Evolutionary conservation across 352 stramenopile species (phyloP), one percentile per base, ranked within the genome.

Genomic region (Globisporangium cystogenes): DNA sequence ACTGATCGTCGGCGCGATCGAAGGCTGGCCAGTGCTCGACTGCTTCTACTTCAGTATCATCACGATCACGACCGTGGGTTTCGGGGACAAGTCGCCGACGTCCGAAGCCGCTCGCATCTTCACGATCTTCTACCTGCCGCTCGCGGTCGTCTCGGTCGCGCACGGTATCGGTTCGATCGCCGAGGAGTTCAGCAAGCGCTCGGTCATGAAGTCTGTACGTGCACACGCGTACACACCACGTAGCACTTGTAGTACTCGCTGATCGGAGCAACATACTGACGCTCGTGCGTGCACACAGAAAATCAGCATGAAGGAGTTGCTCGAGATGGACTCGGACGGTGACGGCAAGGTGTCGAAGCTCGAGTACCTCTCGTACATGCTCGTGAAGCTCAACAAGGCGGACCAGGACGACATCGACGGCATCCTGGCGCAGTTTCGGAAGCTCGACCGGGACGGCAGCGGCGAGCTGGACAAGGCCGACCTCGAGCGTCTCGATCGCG

Each of bases 11-110:
- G 74, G 76, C 4, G 68, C 60, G 2, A 84, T 86, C 43, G 76
- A 87, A 62, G 70, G 70, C 36, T 86, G 76, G 74, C 61, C 70
- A 4, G 24, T 84, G 5, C 63, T 97, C 20, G 90, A 97, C 72
- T 87, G 84, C 51, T 80, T 97, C 46, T 97, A 97, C 55, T 97
- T 96, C 67, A 82, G 76, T 15, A 61, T 96, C 47, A 89, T 97
- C 35, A 96, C 88, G 0, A 70, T 98, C 33, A 97, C 91, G 16
- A 97, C 83, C 7, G 74, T 95, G 7, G 87, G 86, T 26, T 97
- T 93, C 63, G 86, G 82, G 3, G 87, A 96, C 63, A 55, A 89
- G 15, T 76, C 62, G 4, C 83, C 89, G n/a, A 80, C 71, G 36
- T 84, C 67, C 7, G 16, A 78, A 36, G 55, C 39, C 15, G 77